These are phyloP conservation scores for Didymella arachidicola DNA, from an alignment of 2,329 filamentous ascomycete genomes.

Conservation along the genomic window DNA sequence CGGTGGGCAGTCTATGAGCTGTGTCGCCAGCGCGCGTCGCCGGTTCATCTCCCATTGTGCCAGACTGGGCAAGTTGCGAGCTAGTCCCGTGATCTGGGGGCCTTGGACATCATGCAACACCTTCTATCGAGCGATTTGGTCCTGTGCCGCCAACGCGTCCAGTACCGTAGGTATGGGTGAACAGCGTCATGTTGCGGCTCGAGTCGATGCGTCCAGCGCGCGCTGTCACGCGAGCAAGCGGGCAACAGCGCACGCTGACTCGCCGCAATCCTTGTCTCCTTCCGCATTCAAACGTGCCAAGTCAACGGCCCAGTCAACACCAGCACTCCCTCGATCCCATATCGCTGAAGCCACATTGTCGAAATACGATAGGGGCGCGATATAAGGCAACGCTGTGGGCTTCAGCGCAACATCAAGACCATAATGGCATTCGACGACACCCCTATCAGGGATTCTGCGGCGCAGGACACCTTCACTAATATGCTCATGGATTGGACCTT, in stretches of 20 bases:
- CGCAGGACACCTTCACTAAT: slow-evolving; percentile 1
- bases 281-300: slow-evolving; percentile 25
- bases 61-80: neutral
- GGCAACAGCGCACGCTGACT: slow-evolving; percentile 35
- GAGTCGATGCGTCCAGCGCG: slow-evolving; percentile 24
- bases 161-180: neutral
- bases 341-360: slow-evolving; percentile 21
- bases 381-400: slow-evolving; percentile 3
- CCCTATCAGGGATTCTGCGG: neutral
- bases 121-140: slow-evolving; percentile 3
- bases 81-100: slow-evolving; percentile 35
- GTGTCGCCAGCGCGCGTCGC: slow-evolving; percentile 35
- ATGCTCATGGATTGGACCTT: neutral
- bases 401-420: neutral
- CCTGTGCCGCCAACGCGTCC: neutral
- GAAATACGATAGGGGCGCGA: slow-evolving; percentile 12
- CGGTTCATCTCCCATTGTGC: slow-evolving; percentile 41
- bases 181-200: slow-evolving; percentile 14
- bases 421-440: slow-evolving; percentile 9
- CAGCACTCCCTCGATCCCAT: slow-evolving; percentile 20
- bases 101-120: slow-evolving; percentile 28
- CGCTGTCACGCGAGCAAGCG: slow-evolving; percentile 32
- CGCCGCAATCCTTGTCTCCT: slow-evolving; percentile 23
- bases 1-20: slow-evolving; percentile 76
- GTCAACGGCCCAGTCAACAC: slow-evolving; percentile 20